Base-by-base conservation (phyloP, 106 monocot species). In the Dioscorea alata region DNA sequence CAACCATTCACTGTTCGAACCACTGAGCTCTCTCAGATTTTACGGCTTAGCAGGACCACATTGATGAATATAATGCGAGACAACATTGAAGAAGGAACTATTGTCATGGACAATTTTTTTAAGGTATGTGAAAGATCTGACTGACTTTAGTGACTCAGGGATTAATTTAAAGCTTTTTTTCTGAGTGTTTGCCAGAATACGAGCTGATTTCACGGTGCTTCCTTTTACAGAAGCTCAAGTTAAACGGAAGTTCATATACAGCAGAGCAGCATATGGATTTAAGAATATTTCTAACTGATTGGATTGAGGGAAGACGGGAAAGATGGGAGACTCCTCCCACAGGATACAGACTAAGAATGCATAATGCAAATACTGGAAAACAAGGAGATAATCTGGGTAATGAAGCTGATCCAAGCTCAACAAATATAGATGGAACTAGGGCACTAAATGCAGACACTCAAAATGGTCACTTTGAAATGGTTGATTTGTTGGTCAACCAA, bases 1-100 rank as follows among this genome's bases (percentile, higher is more conserved):
- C 89, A 93, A 33, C 82, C 77, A 58, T 89, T 79, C 72, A 82
- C 84, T 28, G 71, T 68, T 61, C 78, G 78, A 18, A 93, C 93
- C 32, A 88, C 35, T 3, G 79, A 86, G 59, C 64, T 83, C n/a
- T 84, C 86, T 35, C 81, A 93, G 64, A 73, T 93, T 42, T 69
- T 93, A 17, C 72, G 84, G 50, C 48, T 93, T 16, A 81, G 76
- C 54, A 83, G 78, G 52, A 58, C 49, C 18, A 69, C 73, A 60
- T 23, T 90, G 5, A 67, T 80, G 69, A 72, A 77, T 59, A 73
- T 79, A 25, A 74, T 93, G 62, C 73, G 24, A 66, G 79, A 77
- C 51, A 81, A 75, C 22, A 63, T 58, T 19, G 78, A 81, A 57
- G 83, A 89, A 42, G 79, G 79, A 54, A 52, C 25, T 12, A 79